phyloP scores from a whole-genome alignment of 495 filamentous ascomycete genomes.

The Aspergillus homomorphus region DNA sequence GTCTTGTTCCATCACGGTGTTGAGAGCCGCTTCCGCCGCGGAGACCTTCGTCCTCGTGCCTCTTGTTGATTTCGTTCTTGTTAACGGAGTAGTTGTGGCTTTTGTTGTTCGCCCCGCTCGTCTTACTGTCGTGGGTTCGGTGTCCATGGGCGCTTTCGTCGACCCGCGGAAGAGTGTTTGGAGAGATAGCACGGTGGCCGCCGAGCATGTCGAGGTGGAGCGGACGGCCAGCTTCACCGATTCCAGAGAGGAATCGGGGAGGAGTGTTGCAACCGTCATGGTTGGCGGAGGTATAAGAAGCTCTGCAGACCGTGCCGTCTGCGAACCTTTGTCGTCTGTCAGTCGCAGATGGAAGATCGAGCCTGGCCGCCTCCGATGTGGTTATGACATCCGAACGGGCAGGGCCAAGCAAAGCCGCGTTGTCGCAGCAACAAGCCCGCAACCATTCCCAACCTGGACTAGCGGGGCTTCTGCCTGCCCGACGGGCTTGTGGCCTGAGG shows the following conservation, averaged over 20 bases:
- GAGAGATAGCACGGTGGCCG: slow-evolving; percentile 44
- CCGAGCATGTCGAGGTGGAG: slow-evolving; percentile 47
- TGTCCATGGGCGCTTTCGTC: slow-evolving; percentile 24
- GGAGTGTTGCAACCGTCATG: slow-evolving; percentile 42
- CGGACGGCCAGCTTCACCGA: slow-evolving; percentile 49
- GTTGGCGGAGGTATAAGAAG: neutral
- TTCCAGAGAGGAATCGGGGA: slow-evolving; percentile 35
- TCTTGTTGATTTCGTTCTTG: slow-evolving; percentile 35
- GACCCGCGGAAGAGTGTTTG: slow-evolving; percentile 42
- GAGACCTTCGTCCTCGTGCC: slow-evolving; percentile 35
- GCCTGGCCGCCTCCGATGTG: slow-evolving; percentile 4
- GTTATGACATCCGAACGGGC: slow-evolving; percentile 4
- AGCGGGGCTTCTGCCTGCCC: slow-evolving; percentile 2
- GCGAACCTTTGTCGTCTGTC: neutral
- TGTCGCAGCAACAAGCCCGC: slow-evolving; percentile 40
- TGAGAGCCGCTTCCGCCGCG: slow-evolving; percentile 24
- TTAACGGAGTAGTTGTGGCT: slow-evolving; percentile 18
- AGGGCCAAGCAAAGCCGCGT: slow-evolving; percentile 29
- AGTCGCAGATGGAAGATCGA: slow-evolving; percentile 3
- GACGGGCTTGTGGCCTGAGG: slow-evolving; percentile 14
- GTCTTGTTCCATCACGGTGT: slow-evolving; percentile 33
- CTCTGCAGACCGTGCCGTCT: slow-evolving; percentile 13
- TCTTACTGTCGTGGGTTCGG: slow-evolving; percentile 19
- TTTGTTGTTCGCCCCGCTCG: slow-evolving; percentile 23
- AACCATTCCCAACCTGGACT: slow-evolving; percentile 21